phyloP scores from a whole-genome alignment of 805 yeast genomes.

The Kluyveromyces lactis region DNA sequence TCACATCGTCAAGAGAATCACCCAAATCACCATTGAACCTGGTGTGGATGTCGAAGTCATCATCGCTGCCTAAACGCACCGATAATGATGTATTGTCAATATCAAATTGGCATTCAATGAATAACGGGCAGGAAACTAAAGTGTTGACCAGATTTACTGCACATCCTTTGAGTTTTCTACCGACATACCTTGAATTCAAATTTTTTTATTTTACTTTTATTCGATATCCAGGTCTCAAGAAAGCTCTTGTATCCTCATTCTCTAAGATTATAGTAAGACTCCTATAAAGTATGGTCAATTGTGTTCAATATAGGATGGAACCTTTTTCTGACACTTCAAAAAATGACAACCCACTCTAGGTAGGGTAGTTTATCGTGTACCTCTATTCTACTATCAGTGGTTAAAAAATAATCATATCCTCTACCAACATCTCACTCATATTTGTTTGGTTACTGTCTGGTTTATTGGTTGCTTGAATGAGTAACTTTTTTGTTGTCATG shows the following conservation, averaged over 20 bases:
- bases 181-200: too few relatives aligned
- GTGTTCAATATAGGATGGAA: background rate
- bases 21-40: constrained; percentile 97
- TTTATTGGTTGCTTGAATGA: constrained; percentile 10
- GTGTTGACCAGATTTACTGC: too few relatives aligned
- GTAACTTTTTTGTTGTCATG: constrained; percentile 6
- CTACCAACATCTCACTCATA: background rate
- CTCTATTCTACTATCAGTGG: constrained; percentile 35
- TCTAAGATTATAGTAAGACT: background rate
- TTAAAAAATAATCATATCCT: constrained; percentile 15
- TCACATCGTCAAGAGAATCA: constrained; percentile 84
- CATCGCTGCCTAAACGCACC: constrained; percentile 59
- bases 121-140: too few relatives aligned
- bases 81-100: background rate
- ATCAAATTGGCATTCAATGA: too few relatives aligned
- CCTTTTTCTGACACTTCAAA: background rate
- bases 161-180: too few relatives aligned
- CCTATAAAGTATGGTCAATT: background rate
- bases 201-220: too few relatives aligned
- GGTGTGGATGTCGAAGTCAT: constrained; percentile 98
- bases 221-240: too few relatives aligned
- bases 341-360: constrained; percentile 30
- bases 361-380: constrained; percentile 30
- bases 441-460: background rate
- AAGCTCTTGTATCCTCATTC: constrained; percentile 7